These are phyloP conservation scores for Neurospora intermedia DNA, from an alignment of 495 filamentous ascomycete species.

Conservation along the genomic window DNA sequence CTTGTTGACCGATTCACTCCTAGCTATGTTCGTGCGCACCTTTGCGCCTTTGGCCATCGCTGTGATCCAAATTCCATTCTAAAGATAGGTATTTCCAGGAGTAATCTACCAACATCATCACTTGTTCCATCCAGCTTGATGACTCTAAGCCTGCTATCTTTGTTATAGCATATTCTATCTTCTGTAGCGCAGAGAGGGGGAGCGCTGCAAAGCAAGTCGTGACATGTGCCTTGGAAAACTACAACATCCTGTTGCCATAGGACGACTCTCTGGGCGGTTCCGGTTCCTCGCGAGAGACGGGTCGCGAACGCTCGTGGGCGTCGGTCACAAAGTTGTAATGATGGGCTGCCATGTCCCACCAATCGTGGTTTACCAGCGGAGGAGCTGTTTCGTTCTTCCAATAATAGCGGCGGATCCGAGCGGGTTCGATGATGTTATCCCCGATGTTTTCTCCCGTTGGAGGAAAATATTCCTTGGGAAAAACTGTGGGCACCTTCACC, in stretches of 20 bases:
- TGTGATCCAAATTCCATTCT: not conserved
- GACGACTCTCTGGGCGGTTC: not conserved
- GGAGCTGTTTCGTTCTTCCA: not conserved
- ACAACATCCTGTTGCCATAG: not conserved
- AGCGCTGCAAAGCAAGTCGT: not conserved
- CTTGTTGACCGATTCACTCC: not conserved
- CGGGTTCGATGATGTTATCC: not conserved
- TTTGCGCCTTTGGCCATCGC: not conserved
- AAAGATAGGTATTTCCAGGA: not conserved
- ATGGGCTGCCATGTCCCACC: not conserved
- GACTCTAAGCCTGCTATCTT: not conserved
- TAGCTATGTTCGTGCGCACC: not conserved
- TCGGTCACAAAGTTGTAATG: not conserved
- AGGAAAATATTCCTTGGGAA: not conserved
- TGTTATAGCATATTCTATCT: not conserved
- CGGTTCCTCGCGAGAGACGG: not conserved
- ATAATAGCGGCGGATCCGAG: not conserved
- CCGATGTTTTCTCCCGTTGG: not conserved
- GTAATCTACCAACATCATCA: not conserved
- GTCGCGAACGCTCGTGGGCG: not conserved
- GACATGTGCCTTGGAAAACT: not conserved
- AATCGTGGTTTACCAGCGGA: not conserved
- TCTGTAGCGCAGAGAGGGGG: not conserved
- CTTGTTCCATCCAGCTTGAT: not conserved
- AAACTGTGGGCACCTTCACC: not conserved